Conservation (phyloP, 139 green algal genomes). For the Pseudopediastrum boryanum region DNA sequence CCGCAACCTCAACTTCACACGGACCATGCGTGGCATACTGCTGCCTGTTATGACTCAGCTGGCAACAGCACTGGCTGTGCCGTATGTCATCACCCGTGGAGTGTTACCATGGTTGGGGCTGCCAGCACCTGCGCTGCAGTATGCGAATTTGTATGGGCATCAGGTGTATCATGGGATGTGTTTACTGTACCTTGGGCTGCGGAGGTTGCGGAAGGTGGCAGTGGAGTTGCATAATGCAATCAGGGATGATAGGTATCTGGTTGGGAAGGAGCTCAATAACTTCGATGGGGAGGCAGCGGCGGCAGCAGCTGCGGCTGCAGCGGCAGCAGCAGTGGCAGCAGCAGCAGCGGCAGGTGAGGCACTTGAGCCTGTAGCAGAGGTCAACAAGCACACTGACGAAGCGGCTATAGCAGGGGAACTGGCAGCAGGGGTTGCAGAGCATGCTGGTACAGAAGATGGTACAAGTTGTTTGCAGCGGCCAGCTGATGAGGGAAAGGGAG, state of each 20-base stretch:
- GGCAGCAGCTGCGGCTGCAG: not conserved
- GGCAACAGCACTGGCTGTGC: conserved; percentile 20
- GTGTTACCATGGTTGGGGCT: conserved; percentile 35
- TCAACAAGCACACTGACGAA: not conserved
- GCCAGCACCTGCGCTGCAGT: conserved; percentile 17
- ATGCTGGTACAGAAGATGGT: too few species aligned
- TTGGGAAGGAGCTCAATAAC: conserved; percentile 40
- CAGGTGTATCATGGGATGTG: not conserved
- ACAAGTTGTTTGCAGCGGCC: too few species aligned
- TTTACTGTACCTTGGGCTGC: not conserved
- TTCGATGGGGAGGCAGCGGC: conserved; percentile 5
- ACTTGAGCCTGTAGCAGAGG: not conserved
- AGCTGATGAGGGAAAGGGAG: too few species aligned
- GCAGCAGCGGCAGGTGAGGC: not conserved
- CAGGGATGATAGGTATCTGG: conserved; percentile 43
- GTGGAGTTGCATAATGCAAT: conserved; percentile 42
- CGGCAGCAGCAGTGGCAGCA: not conserved
- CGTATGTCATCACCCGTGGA: conserved; percentile 15
- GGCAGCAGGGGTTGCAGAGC: too few species aligned
- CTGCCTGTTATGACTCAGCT: conserved; percentile 29
- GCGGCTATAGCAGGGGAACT: too few species aligned
- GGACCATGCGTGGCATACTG: conserved; percentile 23
- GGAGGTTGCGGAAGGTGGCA: not conserved
- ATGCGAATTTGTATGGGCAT: conserved; percentile 26
- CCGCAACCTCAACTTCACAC: conserved; percentile 13